These are phyloP conservation scores for Prosopis cineraria DNA, from an alignment of 306 rosid genomes.

Conservation along the genomic window DNA sequence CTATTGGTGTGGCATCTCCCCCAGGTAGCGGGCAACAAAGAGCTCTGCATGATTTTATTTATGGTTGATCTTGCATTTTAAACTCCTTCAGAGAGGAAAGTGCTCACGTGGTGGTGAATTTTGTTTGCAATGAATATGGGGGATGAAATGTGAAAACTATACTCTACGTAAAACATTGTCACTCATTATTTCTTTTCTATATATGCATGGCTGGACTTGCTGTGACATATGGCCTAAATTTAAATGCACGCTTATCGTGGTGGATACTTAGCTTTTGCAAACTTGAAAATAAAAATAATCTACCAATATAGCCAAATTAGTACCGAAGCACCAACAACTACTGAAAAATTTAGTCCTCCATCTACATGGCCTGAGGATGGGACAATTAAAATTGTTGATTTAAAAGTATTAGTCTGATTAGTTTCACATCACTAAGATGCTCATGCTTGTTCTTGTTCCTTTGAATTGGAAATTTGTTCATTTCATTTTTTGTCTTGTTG, in stretches of 20 bases:
- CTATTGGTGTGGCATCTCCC: constrained; percentile 1
- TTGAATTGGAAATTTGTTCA: neutral
- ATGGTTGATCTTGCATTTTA: constrained; percentile 16
- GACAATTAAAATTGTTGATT: constrained; percentile 66
- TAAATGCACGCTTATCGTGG: constrained; percentile 82
- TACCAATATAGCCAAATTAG: constrained; percentile 92
- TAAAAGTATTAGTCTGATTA: constrained; percentile 59
- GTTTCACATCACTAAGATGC: constrained; percentile 13
- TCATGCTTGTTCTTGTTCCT: neutral
- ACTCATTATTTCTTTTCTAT: constrained; percentile 37
- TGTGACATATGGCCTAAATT: constrained; percentile 87
- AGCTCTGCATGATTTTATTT: neutral
- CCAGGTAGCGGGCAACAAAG: too few species aligned
- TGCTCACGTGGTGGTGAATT: constrained; percentile 1
- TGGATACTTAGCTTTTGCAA: constrained; percentile 99
- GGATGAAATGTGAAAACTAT: constrained; percentile 1
- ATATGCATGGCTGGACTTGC: constrained; percentile 98
- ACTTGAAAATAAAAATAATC: constrained; percentile 95
- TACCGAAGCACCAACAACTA: constrained; percentile 71
- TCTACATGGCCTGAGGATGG: constrained; percentile 85
- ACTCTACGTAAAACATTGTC: constrained; percentile 20
- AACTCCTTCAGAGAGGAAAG: constrained; percentile 15
- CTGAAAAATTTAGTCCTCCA: constrained; percentile 78
- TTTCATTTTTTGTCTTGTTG: neutral
- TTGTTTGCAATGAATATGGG: constrained; percentile 2